Percentiles rank a stretch among this genome's conserved stretches.
Conservation (phyloP, 352 stramenopile genomes). For the Elongisporangium prolatum region DNA sequence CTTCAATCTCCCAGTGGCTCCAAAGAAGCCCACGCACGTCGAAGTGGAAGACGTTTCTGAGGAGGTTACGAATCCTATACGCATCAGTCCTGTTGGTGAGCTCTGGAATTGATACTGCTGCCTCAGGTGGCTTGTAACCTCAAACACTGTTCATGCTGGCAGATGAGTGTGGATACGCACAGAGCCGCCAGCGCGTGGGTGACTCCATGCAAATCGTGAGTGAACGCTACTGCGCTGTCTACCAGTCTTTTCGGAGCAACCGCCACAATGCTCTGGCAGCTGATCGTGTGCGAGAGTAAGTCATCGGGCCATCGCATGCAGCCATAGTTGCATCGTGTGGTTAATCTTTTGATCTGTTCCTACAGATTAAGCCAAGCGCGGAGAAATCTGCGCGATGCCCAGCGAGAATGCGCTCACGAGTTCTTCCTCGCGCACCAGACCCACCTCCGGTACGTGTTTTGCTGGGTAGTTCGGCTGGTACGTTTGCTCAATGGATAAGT, state of each 20-base stretch:
- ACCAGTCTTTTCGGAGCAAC: constrained; percentile 52
- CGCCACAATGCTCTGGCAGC: constrained; percentile 38
- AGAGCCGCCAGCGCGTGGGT: constrained; percentile 47
- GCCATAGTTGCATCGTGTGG: constrained; percentile 1
- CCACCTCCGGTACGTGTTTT: constrained; percentile 36
- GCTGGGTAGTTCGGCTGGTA: constrained; percentile 3
- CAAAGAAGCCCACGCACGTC: constrained; percentile 5
- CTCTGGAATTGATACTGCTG: not conserved
- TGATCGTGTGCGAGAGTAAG: constrained; percentile 57
- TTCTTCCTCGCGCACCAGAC: constrained; percentile 49
- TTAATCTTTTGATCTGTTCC: not conserved
- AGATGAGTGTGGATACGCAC: not conserved
- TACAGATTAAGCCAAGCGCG: constrained; percentile 43
- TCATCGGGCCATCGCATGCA: constrained; percentile 1
- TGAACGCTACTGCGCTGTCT: constrained; percentile 48
- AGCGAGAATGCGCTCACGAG: constrained; percentile 56
- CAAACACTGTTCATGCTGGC: not conserved
- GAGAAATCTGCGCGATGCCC: constrained; percentile 45
- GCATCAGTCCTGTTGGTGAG: not conserved
- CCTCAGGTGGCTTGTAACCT: not conserved
- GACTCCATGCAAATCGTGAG: constrained; percentile 46
- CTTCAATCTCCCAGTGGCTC: constrained; percentile 39
- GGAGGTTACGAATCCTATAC: constrained; percentile 13
- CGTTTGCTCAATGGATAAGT: constrained; percentile 3
- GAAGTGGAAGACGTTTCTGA: constrained; percentile 19